phyloP scores from a whole-genome alignment of 1,284 basidiomycete genomes.

The Tetrapyrgos nigripes region DNA sequence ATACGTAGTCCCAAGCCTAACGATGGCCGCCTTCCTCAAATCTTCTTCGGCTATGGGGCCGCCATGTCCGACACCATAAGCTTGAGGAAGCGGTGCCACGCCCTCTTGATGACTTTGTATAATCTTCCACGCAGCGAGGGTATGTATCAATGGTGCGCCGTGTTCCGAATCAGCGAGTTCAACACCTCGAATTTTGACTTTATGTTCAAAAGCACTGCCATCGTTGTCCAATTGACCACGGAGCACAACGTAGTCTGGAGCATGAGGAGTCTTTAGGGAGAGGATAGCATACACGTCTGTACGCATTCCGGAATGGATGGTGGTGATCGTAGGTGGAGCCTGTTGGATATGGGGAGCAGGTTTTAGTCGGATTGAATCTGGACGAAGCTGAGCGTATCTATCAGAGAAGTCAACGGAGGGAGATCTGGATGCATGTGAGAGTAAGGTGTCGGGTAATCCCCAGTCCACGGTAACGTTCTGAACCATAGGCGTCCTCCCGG shows the following conservation, averaged over 20 bases:
- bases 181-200: constrained; percentile 45
- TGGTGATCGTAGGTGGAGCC: constrained; percentile 45
- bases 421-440: constrained; percentile 12
- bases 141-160: constrained; percentile 51
- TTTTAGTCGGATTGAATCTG: constrained; percentile 25
- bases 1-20: constrained; percentile 56
- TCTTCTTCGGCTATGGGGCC: constrained; percentile 31
- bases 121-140: constrained; percentile 57
- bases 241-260: constrained; percentile 48
- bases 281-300: constrained; percentile 55
- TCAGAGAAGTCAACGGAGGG: constrained; percentile 33
- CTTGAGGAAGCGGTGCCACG: constrained; percentile 36
- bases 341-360: constrained; percentile 50
- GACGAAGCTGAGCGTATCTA: background rate
- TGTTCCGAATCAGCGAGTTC: constrained; percentile 38
- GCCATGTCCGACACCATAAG: too few species aligned
- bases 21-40: constrained; percentile 48
- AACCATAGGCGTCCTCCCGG: constrained; percentile 52
- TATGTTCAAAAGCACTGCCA: constrained; percentile 35
- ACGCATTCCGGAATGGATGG: constrained; percentile 51
- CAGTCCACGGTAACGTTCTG: constrained; percentile 55
- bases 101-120: constrained; percentile 51
- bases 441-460: constrained; percentile 39
- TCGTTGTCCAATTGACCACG: constrained; percentile 42
- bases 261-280: constrained; percentile 30